These are phyloP conservation scores for Fusarium nisikadoi DNA, from an alignment of 2,329 filamentous ascomycete species.

Conservation along the genomic window DNA sequence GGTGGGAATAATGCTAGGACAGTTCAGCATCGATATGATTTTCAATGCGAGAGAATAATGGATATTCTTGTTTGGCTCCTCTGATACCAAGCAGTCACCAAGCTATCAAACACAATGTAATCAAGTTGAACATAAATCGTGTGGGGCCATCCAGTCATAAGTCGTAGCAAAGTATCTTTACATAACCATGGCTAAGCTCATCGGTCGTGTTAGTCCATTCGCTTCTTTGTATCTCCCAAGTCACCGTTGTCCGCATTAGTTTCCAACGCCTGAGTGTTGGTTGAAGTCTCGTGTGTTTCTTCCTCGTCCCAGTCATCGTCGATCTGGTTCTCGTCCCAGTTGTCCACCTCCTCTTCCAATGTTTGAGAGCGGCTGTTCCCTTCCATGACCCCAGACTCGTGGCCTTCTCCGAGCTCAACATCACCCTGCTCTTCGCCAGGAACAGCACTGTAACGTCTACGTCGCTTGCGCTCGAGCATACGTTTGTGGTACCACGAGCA, in stretches of 20 bases:
- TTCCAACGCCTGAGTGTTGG: constrained; percentile 26
- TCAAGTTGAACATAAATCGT: constrained; percentile 18
- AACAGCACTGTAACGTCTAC: constrained; percentile 77
- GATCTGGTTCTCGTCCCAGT: constrained; percentile 87
- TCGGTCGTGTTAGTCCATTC: constrained; percentile 44
- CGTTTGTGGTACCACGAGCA: constrained; percentile 94
- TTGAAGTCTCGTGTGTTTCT: constrained; percentile 47
- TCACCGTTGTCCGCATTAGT: constrained; percentile 43
- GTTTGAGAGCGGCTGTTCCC: constrained; percentile 48
- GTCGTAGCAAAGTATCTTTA: neutral
- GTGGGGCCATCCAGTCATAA: constrained; percentile 20
- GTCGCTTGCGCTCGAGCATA: constrained; percentile 87
- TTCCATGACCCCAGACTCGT: constrained; percentile 72
- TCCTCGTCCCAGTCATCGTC: constrained; percentile 69
- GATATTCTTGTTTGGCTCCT: neutral
- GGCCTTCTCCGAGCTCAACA: constrained; percentile 79
- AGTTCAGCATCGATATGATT: neutral
- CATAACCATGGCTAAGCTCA: neutral
- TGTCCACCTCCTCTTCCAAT: constrained; percentile 86
- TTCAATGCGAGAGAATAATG: neutral
- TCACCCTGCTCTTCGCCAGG: constrained; percentile 73
- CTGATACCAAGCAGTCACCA: neutral
- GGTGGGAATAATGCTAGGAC: neutral
- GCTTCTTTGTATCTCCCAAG: constrained; percentile 48
- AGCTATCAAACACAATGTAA: neutral